These are phyloP conservation scores for Fusarium haematococcum DNA, from an alignment of 2,329 filamentous ascomycete species.

Conservation along the genomic window DNA sequence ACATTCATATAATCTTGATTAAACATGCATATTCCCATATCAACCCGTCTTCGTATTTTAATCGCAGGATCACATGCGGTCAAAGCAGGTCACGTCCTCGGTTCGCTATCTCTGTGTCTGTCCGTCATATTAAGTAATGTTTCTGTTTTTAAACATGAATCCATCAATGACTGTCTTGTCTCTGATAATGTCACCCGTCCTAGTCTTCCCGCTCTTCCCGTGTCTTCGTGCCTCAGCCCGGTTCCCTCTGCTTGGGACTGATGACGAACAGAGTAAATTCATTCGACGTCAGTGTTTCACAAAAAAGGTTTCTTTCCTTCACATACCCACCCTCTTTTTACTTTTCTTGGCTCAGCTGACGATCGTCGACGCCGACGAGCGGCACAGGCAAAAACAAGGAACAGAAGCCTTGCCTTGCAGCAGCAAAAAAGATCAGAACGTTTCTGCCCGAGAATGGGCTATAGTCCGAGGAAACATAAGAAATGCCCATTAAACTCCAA, in stretches of 20 bases:
- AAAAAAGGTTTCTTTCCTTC: not conserved
- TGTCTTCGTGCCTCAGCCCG: constrained; percentile 21
- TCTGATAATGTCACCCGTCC: constrained; percentile 1
- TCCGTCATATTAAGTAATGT: not conserved
- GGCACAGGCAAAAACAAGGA: not conserved
- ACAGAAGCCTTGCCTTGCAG: not conserved
- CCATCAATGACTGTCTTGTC: not conserved
- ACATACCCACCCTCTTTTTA: not conserved
- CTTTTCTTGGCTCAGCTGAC: not conserved
- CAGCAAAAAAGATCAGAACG: constrained; percentile 6
- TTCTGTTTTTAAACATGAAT: not conserved
- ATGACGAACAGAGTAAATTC: not conserved
- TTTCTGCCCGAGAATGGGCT: constrained; percentile 22
- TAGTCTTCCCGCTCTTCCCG: constrained; percentile 19
- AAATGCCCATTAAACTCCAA: not conserved
- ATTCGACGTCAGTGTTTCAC: constrained; percentile 31
- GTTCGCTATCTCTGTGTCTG: not conserved
- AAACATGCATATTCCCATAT: not conserved
- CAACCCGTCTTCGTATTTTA: constrained; percentile 22
- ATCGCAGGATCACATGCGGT: constrained; percentile 29
- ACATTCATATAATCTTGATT: not conserved
- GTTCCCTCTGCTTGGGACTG: not conserved
- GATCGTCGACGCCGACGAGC: not conserved
- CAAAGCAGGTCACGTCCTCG: not conserved
- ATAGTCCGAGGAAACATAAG: not conserved